These are phyloP conservation scores for Phlebopus sp. DNA, from an alignment of 1,284 basidiomycete species.

Conservation along the genomic window DNA sequence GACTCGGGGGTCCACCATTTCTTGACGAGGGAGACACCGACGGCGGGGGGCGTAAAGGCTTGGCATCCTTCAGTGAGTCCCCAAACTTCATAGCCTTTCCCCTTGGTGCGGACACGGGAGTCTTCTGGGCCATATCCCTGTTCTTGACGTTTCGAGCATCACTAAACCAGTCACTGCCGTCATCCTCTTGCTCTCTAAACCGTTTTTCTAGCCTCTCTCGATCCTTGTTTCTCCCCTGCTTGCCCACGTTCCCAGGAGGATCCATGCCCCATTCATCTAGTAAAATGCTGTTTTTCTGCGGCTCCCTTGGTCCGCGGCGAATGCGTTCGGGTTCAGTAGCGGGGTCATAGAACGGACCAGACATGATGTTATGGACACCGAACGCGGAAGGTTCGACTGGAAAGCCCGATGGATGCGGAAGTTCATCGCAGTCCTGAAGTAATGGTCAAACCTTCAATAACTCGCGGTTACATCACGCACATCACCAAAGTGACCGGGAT, in stretches of 20 bases:
- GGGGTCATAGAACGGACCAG: constrained; percentile 72
- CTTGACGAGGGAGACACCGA: constrained; percentile 9
- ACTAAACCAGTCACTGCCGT: constrained; percentile 64
- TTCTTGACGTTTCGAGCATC: constrained; percentile 25
- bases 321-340: constrained; percentile 17
- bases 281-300: constrained; percentile 20
- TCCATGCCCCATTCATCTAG: constrained; percentile 43
- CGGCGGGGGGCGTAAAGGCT: constrained; percentile 12
- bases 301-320: constrained; percentile 17
- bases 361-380: constrained; percentile 60
- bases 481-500: constrained; percentile 81
- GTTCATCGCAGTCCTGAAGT: constrained; percentile 67
- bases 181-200: constrained; percentile 45
- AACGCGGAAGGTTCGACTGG: constrained; percentile 74
- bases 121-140: constrained; percentile 20
- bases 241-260: constrained; percentile 61
- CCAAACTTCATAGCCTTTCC: constrained; percentile 41
- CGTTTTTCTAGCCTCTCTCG: constrained; percentile 51
- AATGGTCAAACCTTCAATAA: constrained; percentile 3
- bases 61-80: constrained; percentile 29
- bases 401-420: constrained; percentile 46
- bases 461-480: constrained; percentile 45
- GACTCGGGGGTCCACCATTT: constrained; percentile 14
- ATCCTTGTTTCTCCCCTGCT: constrained; percentile 57
- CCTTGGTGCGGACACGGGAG: constrained; percentile 7